phyloP scores from a whole-genome alignment of 441 rosid species.

The Aquilaria agallochum region DNA sequence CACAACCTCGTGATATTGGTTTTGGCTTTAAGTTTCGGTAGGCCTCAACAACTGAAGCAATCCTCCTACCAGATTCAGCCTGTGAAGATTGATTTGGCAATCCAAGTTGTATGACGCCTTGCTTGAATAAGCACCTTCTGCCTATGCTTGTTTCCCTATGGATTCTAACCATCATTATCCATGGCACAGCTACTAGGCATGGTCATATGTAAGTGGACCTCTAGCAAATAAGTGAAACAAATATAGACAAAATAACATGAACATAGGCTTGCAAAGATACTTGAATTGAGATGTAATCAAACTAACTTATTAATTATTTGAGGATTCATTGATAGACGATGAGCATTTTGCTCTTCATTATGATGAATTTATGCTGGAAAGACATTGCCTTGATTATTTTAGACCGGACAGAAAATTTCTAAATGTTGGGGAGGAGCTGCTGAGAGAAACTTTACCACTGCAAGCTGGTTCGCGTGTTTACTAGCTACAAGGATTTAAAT shows the following conservation, averaged over 20 bases:
- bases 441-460: slow-evolving; percentile 63
- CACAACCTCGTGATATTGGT: too few species aligned
- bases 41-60: too few species aligned
- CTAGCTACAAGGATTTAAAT: slow-evolving; percentile 52
- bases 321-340: too few species aligned
- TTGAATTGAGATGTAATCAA: too few species aligned
- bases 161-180: slow-evolving; percentile 22
- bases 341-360: not conserved
- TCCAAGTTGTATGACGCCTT: too few species aligned
- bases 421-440: slow-evolving; percentile 60
- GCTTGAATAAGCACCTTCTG: too few species aligned
- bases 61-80: too few species aligned
- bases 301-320: too few species aligned
- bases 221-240: not conserved
- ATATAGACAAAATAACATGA: not conserved
- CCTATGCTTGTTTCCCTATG: slow-evolving; percentile 15
- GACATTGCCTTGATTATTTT: slow-evolving; percentile 1
- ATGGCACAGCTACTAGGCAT: slow-evolving; percentile 22
- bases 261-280: not conserved
- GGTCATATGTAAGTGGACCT: slow-evolving; percentile 37
- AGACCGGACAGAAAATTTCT: slow-evolving; percentile 40
- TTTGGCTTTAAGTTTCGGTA: too few species aligned
- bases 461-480: slow-evolving; percentile 59
- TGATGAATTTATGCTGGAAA: not conserved
- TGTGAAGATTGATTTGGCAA: too few species aligned